Conservation (phyloP, 768 basidiomycete species). For the Pulveroboletus sp. region DNA sequence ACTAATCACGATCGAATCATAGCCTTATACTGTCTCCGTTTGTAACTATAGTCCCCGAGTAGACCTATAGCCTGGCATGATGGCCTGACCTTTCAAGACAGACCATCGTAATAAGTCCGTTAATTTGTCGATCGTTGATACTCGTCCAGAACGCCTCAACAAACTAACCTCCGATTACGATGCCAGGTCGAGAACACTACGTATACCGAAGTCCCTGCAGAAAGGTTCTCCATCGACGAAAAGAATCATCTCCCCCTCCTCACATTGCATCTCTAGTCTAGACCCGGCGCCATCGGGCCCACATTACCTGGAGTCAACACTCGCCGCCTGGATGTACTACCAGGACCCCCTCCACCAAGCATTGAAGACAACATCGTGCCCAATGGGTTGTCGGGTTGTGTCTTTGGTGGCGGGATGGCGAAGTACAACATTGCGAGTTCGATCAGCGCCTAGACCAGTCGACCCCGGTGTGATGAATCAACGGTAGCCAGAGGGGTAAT, state of each 20-base stretch:
- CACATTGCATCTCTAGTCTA: conserved; percentile 21
- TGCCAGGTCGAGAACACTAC: not conserved
- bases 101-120: not conserved
- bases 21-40: conserved; percentile 2
- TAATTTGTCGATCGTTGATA: not conserved
- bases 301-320: conserved; percentile 25
- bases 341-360: conserved; percentile 65
- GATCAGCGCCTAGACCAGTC: conserved; percentile 47
- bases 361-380: conserved; percentile 86
- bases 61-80: not conserved
- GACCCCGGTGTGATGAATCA: not conserved
- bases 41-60: conserved; percentile 10
- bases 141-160: not conserved
- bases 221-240: conserved; percentile 10
- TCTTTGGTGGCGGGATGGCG: conserved; percentile 74
- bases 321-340: conserved; percentile 24
- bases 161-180: conserved; percentile 10
- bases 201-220: conserved; percentile 5
- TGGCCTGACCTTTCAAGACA: not conserved
- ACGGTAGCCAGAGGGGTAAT: not conserved
- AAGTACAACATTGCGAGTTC: conserved; percentile 79
- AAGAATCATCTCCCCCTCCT: not conserved
- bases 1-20: conserved; percentile 15
- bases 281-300: conserved; percentile 22
- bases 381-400: conserved; percentile 70